Evolutionary conservation across 192 early-diverging fungal species (phyloP), one percentile per base, ranked within the genome.

Genomic region (Chytriomyces hyalinus): DNA sequence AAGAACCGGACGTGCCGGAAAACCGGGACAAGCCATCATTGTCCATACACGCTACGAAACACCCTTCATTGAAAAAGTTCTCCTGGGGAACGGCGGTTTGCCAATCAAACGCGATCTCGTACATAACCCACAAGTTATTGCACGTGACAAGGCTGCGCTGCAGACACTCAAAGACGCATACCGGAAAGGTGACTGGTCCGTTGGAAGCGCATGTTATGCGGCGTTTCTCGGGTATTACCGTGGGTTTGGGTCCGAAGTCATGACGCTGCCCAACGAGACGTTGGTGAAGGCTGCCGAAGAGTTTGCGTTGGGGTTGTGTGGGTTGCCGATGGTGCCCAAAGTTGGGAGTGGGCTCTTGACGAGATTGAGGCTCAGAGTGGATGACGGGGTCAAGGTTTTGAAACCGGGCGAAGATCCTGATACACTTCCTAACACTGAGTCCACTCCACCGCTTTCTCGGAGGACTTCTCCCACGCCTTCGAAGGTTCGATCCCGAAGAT

Each of bases 1-100:
- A 6, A 91, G 97, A 76, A 98, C 97, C 15, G 97, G 97, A 48
- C 94, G 97, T 70, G 97, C 97, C 20, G 96, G 95, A 67, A 93
- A 92, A 73, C 83, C 91, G 46, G 97, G 97, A 65, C 91, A 97
- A 77, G 97, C 92, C 17, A 78, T 97, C 10, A 81, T 96, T 20
- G 53, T 99, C 61, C 80, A 97, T n/a, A 85, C 90, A 61, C 91
- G 92, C 3, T 87, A 92, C 61, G 97, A 98, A 79, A 84, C 90
- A 73, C 61, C 75, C 2, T 97, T 96, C 81, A 78, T 96, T 69
- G 82, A 85, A 36, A 57, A 85, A 47, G 72, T 22, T 22, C 20
- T 57, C 15, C 20, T 57, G 53, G 53, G 53, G 3, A 69, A 77
- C 59, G 53, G 59, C 43, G 44, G 68, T 3, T 28, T 86, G 10